Conservation (phyloP, 2,329 filamentous ascomycete species). For the Phoma herbarum region DNA sequence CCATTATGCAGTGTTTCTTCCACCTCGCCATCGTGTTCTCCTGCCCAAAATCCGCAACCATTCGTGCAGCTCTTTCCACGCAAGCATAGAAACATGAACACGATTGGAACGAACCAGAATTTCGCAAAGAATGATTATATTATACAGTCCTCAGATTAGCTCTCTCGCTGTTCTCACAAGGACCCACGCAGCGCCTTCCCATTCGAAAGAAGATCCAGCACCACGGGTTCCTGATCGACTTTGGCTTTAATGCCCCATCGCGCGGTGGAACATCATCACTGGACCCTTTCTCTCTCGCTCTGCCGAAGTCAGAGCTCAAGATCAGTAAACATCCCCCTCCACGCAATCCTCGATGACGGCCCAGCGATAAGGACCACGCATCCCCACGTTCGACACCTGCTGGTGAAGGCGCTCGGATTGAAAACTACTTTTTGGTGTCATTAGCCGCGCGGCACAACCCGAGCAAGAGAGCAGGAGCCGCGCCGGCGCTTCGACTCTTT, state of each 20-base stretch:
- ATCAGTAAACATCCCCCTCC: slow-evolving; percentile 18
- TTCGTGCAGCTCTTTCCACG: too few relatives aligned
- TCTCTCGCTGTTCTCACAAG: slow-evolving; percentile 47
- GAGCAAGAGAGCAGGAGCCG: slow-evolving; percentile 10
- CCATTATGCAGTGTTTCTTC: too few relatives aligned
- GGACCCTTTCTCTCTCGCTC: slow-evolving; percentile 35
- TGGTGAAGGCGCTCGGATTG: slow-evolving; percentile 46
- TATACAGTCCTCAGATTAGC: slow-evolving; percentile 48
- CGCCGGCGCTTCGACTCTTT: slow-evolving; percentile 45
- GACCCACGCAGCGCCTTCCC: slow-evolving; percentile 32
- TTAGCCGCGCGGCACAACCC: slow-evolving; percentile 35
- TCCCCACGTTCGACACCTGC: slow-evolving; percentile 25
- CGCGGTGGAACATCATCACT: slow-evolving; percentile 44
- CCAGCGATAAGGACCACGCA: slow-evolving; percentile 42
- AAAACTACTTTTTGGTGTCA: slow-evolving; percentile 47
- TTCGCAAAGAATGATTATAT: not conserved
- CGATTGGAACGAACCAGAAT: too few relatives aligned
- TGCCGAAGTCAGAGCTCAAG: slow-evolving; percentile 22
- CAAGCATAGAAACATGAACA: too few relatives aligned
- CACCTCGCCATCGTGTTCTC: too few relatives aligned
- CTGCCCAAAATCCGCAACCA: too few relatives aligned
- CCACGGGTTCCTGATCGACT: slow-evolving; percentile 44
- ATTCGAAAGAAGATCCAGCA: slow-evolving; percentile 16
- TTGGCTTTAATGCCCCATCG: slow-evolving; percentile 47
- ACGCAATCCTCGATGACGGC: not conserved